Evolutionary conservation across 805 yeast species (phyloP), one percentile per base, ranked within the genome.

Genomic region (Clavispora santaluciae): DNA sequence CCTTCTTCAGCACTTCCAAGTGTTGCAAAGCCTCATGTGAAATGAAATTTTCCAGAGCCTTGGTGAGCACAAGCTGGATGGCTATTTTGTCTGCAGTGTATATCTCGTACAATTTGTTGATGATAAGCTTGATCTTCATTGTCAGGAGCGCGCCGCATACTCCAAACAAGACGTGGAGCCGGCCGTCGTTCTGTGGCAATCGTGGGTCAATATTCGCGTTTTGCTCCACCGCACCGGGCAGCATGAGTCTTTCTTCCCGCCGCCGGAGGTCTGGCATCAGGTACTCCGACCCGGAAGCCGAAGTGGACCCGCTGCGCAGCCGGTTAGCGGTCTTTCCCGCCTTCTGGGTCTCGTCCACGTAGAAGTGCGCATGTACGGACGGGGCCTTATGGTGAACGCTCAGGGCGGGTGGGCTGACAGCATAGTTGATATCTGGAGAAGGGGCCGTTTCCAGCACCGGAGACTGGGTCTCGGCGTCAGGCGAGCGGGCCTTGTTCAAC

Each of bases 301-400:
- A 53, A 29, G 54, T 51, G 10, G 72, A 66, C 6, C 70, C 69
- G 47, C 72, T 67, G 40, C 74, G 55, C 2, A 72, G 65, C 29
- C 72, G 42, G 39, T 48, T 60, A 22, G 35, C 46, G 4, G 53
- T 41, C 41, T 66, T 67, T 8, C 51, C 58, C 6, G 62, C 81
- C 53, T 77, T 81, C n/a, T 78, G 56, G 1, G 83, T 70, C 42
- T 84, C 90, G 45, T 81, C 85, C 8, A 79, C 80, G 49, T 73
- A 75, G 56, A 86, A 86, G 61, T 85, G 95, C 0, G 93, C 89
- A 61, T 86, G 95, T 46, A 82, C 81, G 1, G 86, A 75, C 13
- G 84, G 73, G 16, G 74, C 56, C 57, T 78, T 75, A 50, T 76
- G 75, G 53, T 76, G 83, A 2, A 47, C 36, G 25, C 54, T 48